A percentile compares a stretch with the other conserved stretches of the same genome.
These are phyloP conservation scores for Bonnemaisonia californica DNA, from an alignment of 31 red algal species.

Conservation along the genomic window DNA sequence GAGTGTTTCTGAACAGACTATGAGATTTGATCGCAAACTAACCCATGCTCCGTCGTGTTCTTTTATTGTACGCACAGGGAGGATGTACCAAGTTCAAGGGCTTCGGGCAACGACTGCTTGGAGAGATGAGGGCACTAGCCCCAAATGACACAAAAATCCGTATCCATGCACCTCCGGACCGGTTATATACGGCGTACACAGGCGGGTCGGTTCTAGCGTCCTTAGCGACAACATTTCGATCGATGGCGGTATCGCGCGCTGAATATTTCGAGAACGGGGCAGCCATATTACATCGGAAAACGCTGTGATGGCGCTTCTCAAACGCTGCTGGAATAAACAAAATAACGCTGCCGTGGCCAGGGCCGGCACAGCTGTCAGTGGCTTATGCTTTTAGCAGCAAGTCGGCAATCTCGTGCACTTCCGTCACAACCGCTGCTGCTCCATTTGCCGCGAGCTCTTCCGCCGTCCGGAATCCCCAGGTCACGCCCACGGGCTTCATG, in stretches of 20 bases:
- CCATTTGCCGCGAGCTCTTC: conserved; percentile 24
- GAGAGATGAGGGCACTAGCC: conserved; percentile 34
- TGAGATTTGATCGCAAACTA: no score
- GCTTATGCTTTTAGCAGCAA: not conserved
- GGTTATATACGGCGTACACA: conserved; percentile 35
- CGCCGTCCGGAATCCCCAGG: conserved; percentile 58
- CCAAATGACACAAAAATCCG: conserved; percentile 32
- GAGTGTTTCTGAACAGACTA: no score
- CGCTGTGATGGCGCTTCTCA: not conserved
- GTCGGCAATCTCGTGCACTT: conserved; percentile 15
- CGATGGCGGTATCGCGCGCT: conserved; percentile 39
- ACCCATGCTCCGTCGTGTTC: no score
- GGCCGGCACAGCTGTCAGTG: not conserved
- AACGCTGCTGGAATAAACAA: not conserved
- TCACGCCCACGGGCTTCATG: conserved; percentile 47
- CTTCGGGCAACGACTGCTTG: conserved; percentile 47
- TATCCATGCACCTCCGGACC: conserved; percentile 41
- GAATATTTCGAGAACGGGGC: conserved; percentile 59
- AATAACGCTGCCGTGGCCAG: not conserved
- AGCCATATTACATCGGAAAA: conserved; percentile 37
- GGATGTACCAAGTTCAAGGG: conserved; percentile 64
- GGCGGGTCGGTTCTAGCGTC: conserved; percentile 54
- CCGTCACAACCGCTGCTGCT: conserved; percentile 14
- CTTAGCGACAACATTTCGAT: conserved; percentile 57
- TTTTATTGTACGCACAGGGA: conserved; percentile 18